Conservation (phyloP, 2,329 filamentous ascomycete genomes). For the Passalora sequoiae region DNA sequence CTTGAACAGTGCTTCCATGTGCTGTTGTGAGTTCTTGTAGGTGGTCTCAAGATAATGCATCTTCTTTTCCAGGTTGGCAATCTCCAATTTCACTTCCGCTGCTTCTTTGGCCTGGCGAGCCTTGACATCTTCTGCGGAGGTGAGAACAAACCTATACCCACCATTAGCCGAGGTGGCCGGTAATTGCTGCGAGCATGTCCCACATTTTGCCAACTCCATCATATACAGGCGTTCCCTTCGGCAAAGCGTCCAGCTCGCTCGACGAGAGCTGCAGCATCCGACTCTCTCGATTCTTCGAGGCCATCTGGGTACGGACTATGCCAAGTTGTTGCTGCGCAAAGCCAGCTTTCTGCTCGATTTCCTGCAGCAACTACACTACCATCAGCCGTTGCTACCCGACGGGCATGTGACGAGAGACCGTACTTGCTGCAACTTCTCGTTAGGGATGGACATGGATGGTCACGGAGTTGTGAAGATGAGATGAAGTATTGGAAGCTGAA, state of each 20-base stretch:
- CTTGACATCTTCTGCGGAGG: conserved; percentile 67
- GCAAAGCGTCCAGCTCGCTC: conserved; percentile 73
- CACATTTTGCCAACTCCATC: conserved; percentile 98
- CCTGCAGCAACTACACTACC: conserved; percentile 67
- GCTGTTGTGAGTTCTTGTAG: conserved; percentile 85
- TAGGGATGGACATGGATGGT: conserved; percentile 80
- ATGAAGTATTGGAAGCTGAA: not conserved
- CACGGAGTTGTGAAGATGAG: not conserved
- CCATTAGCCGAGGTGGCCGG: conserved; percentile 15
- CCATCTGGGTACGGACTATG: conserved; percentile 77
- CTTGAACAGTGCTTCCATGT: conserved; percentile 82
- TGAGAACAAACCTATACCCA: conserved; percentile 71
- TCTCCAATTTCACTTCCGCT: conserved; percentile 68
- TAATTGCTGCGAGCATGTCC: conserved; percentile 12
- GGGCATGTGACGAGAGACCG: conserved; percentile 14
- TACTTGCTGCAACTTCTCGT: conserved; percentile 91
- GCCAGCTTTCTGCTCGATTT: conserved; percentile 86
- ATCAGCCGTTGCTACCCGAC: conserved; percentile 12
- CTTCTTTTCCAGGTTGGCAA: conserved; percentile 78
- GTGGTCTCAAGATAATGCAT: conserved; percentile 92
- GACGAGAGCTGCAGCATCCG: conserved; percentile 83
- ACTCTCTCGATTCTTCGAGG: conserved; percentile 78
- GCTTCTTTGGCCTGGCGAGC: conserved; percentile 71
- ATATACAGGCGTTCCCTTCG: conserved; percentile 73
- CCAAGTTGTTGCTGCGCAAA: conserved; percentile 88